Conservation (phyloP, 2,329 filamentous ascomycete genomes). For the Xylaria sp. region DNA sequence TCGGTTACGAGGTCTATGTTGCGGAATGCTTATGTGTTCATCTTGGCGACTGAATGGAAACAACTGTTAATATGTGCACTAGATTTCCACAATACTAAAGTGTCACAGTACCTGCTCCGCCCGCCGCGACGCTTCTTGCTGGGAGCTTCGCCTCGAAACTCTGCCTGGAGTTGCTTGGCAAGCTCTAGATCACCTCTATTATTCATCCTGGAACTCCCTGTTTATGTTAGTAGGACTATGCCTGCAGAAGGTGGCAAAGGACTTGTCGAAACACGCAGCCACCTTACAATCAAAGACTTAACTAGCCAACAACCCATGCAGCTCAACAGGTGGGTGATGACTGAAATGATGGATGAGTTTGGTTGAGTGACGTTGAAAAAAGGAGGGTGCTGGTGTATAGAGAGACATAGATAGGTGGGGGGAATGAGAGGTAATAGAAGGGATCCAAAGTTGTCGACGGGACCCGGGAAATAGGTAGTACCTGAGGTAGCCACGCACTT, state of each 20-base stretch:
- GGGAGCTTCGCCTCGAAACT: constrained; percentile 6
- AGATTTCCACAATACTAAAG: background rate
- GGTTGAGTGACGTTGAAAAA: background rate
- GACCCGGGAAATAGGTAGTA: too few relatives aligned
- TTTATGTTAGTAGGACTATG: background rate
- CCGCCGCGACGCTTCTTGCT: background rate
- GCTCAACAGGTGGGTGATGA: background rate
- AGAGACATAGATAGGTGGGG: background rate
- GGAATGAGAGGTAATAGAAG: background rate
- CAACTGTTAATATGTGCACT: background rate
- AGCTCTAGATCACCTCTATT: constrained; percentile 16
- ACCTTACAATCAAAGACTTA: background rate
- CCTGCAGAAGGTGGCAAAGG: background rate
- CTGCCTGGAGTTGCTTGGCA: constrained; percentile 18
- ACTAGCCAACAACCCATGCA: background rate
- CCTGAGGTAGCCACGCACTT: too few relatives aligned
- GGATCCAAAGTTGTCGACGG: too few relatives aligned
- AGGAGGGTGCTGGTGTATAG: background rate
- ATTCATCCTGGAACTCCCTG: constrained; percentile 10
- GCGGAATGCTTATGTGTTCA: background rate
- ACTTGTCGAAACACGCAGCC: background rate
- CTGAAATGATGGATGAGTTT: background rate
- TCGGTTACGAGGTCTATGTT: background rate
- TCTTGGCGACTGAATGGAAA: background rate
- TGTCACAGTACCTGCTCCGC: background rate